Conservation (phyloP, 2,329 filamentous ascomycete species). For the Diaporthe amygdali region DNA sequence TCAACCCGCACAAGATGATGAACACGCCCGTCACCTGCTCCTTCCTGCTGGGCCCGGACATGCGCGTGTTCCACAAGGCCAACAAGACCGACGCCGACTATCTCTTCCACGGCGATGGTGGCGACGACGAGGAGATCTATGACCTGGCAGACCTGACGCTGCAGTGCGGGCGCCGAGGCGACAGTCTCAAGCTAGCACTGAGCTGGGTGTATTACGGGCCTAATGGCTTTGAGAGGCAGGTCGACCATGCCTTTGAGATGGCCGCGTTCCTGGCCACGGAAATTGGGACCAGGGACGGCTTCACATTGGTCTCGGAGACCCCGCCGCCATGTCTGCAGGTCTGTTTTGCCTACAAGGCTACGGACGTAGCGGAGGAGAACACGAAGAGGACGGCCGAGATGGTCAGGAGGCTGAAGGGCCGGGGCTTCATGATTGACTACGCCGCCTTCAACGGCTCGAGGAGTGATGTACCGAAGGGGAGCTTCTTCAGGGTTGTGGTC, state of each 20-base stretch:
- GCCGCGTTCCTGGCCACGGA: constrained; percentile 71
- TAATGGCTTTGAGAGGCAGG: constrained; percentile 70
- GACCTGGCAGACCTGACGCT: constrained; percentile 92
- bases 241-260: constrained; percentile 75
- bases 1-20: constrained; percentile 98
- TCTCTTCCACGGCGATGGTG: constrained; percentile 70
- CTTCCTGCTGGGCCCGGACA: constrained; percentile 81
- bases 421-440: constrained; percentile 67
- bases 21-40: constrained; percentile 89
- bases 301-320: constrained; percentile 72
- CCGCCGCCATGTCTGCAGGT: constrained; percentile 91
- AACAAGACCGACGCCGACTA: constrained; percentile 91
- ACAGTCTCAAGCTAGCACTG: constrained; percentile 85
- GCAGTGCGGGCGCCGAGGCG: constrained; percentile 88
- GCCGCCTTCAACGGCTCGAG: constrained; percentile 49
- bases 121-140: constrained; percentile 66
- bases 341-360: constrained; percentile 83
- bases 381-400: constrained; percentile 55
- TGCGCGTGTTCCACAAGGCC: constrained; percentile 77
- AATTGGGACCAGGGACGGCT: constrained; percentile 60
- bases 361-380: constrained; percentile 51
- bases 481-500: constrained; percentile 65
- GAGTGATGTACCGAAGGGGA: constrained; percentile 44
- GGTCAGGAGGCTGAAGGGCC: constrained; percentile 50
- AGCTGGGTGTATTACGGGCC: constrained; percentile 90